A percentile compares a stretch with the other conserved stretches of the same genome.
phyloP scores from a whole-genome alignment of 2,329 filamentous ascomycete genomes.

The Epichloe gansuensis region DNA sequence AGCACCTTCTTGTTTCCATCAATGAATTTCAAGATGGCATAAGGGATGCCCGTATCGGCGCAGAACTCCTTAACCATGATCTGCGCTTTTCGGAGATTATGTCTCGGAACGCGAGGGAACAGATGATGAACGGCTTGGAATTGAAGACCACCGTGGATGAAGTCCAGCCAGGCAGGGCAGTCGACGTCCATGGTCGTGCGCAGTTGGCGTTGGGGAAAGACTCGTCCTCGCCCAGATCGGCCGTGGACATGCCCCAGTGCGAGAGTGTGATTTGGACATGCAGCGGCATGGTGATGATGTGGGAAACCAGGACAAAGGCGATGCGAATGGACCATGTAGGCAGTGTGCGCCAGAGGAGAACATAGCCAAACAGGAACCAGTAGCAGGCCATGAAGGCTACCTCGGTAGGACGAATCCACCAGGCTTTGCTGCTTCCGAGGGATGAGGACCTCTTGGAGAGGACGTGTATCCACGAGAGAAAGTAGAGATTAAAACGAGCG shows the following conservation, averaged over 20 bases:
- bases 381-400: slow-evolving; percentile 50
- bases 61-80: slow-evolving; percentile 50
- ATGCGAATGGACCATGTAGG: slow-evolving; percentile 46
- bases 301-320: slow-evolving; percentile 49
- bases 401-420: slow-evolving; percentile 58
- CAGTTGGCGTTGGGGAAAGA: slow-evolving; percentile 57
- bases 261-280: slow-evolving; percentile 62
- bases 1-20: slow-evolving; percentile 47
- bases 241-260: slow-evolving; percentile 61
- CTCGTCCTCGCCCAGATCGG: slow-evolving; percentile 50
- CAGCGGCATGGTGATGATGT: slow-evolving; percentile 54
- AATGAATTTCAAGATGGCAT: slow-evolving; percentile 47
- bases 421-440: slow-evolving; percentile 44
- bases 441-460: slow-evolving; percentile 40
- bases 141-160: slow-evolving; percentile 59
- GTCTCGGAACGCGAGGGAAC: slow-evolving; percentile 55
- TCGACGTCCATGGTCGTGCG: slow-evolving; percentile 65
- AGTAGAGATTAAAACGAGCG: slow-evolving; percentile 62
- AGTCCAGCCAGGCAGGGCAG: slow-evolving; percentile 60
- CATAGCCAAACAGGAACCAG: slow-evolving; percentile 58
- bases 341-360: slow-evolving; percentile 47
- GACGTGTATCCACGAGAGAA: slow-evolving; percentile 54
- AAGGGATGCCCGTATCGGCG: slow-evolving; percentile 50
- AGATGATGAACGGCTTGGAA: slow-evolving; percentile 63
- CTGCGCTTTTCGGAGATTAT: slow-evolving; percentile 53